Evolutionary conservation across 768 basidiomycete genomes (phyloP).

Genomic region (Russula sp.): DNA sequence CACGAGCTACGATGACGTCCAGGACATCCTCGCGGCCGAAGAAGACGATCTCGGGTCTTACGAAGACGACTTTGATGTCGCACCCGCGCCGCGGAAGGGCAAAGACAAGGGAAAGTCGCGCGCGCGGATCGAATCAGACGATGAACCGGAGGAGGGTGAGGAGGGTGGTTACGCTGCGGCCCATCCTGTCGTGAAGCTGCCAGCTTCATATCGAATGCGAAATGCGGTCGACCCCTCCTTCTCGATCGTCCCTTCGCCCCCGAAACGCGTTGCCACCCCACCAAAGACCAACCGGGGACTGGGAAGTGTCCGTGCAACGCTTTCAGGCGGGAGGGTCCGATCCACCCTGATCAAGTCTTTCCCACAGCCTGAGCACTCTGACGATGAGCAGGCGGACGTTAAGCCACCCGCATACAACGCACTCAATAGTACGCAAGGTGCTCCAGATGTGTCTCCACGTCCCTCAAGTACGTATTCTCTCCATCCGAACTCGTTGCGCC

Average conservation of each 20-base stretch:
- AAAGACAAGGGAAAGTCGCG: constrained; percentile 3
- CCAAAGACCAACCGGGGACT: neutral
- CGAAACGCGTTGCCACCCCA: constrained; percentile 1
- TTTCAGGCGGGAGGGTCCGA: neutral
- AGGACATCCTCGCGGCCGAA: constrained; percentile 3
- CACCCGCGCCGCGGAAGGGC: neutral
- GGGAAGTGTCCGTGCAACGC: neutral
- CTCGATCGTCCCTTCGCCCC: constrained; percentile 7
- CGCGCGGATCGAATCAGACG: constrained; percentile 16
- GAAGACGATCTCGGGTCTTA: constrained; percentile 10
- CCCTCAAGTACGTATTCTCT: neutral
- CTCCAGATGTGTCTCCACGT: neutral
- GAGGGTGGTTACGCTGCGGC: neutral
- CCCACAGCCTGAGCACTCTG: neutral
- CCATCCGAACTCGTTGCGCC: too few species aligned
- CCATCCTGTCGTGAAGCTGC: neutral
- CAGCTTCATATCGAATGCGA: neutral
- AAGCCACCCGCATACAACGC: neutral
- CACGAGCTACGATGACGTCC: constrained; percentile 11
- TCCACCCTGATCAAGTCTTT: neutral
- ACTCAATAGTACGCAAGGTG: neutral
- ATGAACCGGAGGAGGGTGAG: neutral
- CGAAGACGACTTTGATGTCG: constrained; percentile 7
- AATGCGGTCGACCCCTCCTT: constrained; percentile 6
- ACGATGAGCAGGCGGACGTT: constrained; percentile 2